Base-by-base conservation (phyloP, 352 stramenopile species). In the Nothophytophthora sp. region DNA sequence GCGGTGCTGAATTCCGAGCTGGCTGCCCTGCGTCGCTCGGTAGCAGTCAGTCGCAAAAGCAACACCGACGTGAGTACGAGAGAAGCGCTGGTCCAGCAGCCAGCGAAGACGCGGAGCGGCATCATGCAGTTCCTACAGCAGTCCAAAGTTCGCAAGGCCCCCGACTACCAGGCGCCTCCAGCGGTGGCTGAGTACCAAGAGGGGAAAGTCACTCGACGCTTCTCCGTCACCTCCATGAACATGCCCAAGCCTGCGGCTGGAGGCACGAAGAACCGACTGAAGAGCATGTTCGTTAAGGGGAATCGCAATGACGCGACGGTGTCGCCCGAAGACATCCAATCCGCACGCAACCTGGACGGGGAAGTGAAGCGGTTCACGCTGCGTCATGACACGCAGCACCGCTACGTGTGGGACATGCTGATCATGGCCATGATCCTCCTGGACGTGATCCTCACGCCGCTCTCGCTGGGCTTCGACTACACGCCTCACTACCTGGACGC, bases 361-460 rank as follows among this genome's bases (percentile, higher is more conserved):
- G 54, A 54, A 34, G 18, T 82, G 2, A 63, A 78, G 20, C 58
- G 46, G 16, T 80, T 76, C 20, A 81, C 68, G 3, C 45, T 90
- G 2, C 72, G 70, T n/a, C 76, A 82, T 19, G 76, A 89, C 33
- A 81, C 76, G 0, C 29, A 37, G 0, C 57, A 62, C 19, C 68
- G 76, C 2, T 44, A 63, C n/a, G 27, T 55, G 5, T 89, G 78
- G 78, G 76, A 89, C 33, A 32, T 73, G 4, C 25, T 86, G 16
- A 70, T 89, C 13, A 65, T 89, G 61, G 8, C 50, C 7, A 70
- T 81, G 66, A 78, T 89, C 19, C 54, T 77, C 7, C 27, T 83
- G 5, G 73, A 89, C 50, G 63, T 87, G 0, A 59, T 81, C 1
- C 12, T 87, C 25, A 87, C 75, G 3, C 73, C 78, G 10, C 44